These are phyloP conservation scores for Rubus parviflorus DNA, from an alignment of 306 rosid species.

Conservation along the genomic window DNA sequence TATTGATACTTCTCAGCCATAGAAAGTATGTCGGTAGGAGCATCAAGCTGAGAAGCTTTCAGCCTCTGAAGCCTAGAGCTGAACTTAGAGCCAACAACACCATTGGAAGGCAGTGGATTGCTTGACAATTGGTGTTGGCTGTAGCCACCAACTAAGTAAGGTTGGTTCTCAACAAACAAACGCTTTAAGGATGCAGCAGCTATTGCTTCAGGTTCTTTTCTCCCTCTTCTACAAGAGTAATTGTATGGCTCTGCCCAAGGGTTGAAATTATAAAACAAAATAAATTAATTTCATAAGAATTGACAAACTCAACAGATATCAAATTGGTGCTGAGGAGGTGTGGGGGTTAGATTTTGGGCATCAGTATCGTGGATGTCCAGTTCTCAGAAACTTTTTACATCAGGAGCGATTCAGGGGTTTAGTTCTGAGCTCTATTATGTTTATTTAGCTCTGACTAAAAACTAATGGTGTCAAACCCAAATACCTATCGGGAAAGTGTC, in stretches of 20 bases:
- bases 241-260: slow-evolving; percentile 79
- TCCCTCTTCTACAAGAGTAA: slow-evolving; percentile 88
- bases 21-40: slow-evolving; percentile 73
- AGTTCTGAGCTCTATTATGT: background rate
- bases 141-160: slow-evolving; percentile 83
- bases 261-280: slow-evolving; percentile 20
- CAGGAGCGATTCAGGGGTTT: background rate
- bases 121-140: slow-evolving; percentile 69
- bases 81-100: slow-evolving; percentile 72
- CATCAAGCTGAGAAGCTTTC: slow-evolving; percentile 58
- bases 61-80: slow-evolving; percentile 61
- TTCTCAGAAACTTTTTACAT: background rate
- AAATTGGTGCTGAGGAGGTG: background rate
- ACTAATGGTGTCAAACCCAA: background rate
- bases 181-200: slow-evolving; percentile 96
- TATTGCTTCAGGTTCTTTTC: slow-evolving; percentile 96
- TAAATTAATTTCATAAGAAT: slow-evolving; percentile 8
- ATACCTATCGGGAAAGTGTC: background rate
- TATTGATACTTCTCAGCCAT: slow-evolving; percentile 79
- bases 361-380: background rate
- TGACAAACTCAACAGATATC: background rate
- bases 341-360: background rate
- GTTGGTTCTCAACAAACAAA: slow-evolving; percentile 87
- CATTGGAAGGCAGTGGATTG: slow-evolving; percentile 56
- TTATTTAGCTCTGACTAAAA: background rate